phyloP scores from a whole-genome alignment of 768 basidiomycete genomes.

The Lactifluus rugatus region DNA sequence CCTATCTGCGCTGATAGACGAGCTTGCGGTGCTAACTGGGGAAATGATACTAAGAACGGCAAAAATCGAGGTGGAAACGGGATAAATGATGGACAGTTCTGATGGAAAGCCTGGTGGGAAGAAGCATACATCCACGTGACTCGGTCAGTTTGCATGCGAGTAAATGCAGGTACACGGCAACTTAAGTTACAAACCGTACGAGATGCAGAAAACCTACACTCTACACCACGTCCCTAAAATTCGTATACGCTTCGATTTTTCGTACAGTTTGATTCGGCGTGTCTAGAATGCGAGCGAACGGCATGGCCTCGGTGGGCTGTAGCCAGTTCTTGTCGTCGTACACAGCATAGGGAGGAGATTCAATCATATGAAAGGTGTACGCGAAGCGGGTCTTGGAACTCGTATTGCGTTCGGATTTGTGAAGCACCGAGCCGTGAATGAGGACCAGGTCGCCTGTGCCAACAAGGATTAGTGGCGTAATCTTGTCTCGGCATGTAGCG shows the following conservation, averaged over 20 bases:
- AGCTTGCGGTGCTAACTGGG: conserved; percentile 38
- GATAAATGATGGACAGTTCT: neutral
- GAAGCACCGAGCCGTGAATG: conserved; percentile 88
- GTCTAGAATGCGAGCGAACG: conserved; percentile 58
- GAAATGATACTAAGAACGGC: conserved; percentile 24
- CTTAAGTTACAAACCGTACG: too few relatives aligned
- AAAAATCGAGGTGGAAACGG: conserved; percentile 14
- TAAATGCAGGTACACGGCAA: too few relatives aligned
- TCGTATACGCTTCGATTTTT: conserved; percentile 13
- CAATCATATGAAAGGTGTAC: conserved; percentile 96
- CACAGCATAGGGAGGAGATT: conserved; percentile 53
- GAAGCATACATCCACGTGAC: neutral
- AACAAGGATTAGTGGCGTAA: conserved; percentile 4
- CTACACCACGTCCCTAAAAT: neutral
- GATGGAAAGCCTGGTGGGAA: neutral
- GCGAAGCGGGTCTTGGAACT: conserved; percentile 77
- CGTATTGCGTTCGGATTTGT: conserved; percentile 83
- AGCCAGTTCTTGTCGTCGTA: conserved; percentile 96
- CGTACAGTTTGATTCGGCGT: conserved; percentile 22
- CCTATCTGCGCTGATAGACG: conserved; percentile 55
- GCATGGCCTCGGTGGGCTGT: conserved; percentile 77
- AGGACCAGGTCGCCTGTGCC: conserved; percentile 74
- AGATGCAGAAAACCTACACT: neutral
- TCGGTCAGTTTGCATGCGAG: neutral
- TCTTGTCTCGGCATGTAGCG: neutral